phyloP scores from a whole-genome alignment of 169 alveolate genomes.

The Fabrea salina region DNA sequence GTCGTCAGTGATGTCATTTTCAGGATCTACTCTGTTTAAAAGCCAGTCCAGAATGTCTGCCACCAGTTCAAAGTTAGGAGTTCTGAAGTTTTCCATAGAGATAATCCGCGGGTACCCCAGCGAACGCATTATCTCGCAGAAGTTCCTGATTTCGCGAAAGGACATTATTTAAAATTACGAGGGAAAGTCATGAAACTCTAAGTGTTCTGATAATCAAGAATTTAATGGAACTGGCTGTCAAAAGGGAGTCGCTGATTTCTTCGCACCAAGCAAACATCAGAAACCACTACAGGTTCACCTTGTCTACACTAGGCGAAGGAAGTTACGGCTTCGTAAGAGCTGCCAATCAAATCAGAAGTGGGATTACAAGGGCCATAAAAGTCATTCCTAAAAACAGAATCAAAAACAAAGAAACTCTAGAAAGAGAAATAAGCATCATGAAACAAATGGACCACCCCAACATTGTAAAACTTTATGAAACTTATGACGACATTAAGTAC shows the following conservation, averaged over 20 bases:
- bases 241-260: background rate
- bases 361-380: conserved; percentile 68
- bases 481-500: conserved; percentile 80
- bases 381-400: conserved; percentile 64
- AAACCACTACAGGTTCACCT: background rate
- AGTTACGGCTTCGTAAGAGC: conserved; percentile 23
- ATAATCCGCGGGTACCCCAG: conserved; percentile 85
- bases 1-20: conserved; percentile 80
- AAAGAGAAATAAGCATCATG: conserved; percentile 79
- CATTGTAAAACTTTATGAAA: conserved; percentile 89
- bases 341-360: background rate
- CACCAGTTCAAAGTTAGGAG: conserved; percentile 86
- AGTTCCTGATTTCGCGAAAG: conserved; percentile 86
- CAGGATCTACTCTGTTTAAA: conserved; percentile 71
- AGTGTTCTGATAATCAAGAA: no score
- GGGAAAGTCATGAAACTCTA: background rate
- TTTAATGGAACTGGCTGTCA: background rate
- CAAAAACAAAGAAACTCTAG: conserved; percentile 58
- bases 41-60: conserved; percentile 89
- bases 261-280: background rate
- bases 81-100: conserved; percentile 84
- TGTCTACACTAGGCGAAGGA: conserved; percentile 20
- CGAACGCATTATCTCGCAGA: conserved; percentile 88
- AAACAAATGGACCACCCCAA: conserved; percentile 93
- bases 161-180: conserved; percentile 68